Evolutionary conservation across 2,329 filamentous ascomycete species (phyloP).

Genomic region (Aspergillus thermomutatus): DNA sequence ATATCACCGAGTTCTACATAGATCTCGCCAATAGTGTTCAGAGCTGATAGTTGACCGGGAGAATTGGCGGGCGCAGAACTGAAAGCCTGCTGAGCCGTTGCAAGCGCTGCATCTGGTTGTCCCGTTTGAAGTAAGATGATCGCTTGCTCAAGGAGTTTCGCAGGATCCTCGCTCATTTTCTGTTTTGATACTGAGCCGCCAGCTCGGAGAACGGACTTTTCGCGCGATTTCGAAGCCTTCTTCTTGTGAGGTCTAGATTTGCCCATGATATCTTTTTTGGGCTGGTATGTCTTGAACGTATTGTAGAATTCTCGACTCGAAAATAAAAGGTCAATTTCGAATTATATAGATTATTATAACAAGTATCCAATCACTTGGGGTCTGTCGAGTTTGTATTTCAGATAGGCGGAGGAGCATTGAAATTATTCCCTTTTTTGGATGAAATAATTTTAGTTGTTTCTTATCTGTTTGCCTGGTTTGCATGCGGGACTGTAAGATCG

Average conservation of each 20-base stretch:
- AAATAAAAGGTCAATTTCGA: slow-evolving; percentile 1
- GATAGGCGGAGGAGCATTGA: slow-evolving; percentile 10
- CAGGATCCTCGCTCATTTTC: slow-evolving; percentile 49
- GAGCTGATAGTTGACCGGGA: slow-evolving; percentile 50
- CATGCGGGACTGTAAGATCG: slow-evolving; percentile 34
- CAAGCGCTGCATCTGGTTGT: slow-evolving; percentile 56
- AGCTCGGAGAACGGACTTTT: slow-evolving; percentile 44
- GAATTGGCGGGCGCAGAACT: slow-evolving; percentile 32
- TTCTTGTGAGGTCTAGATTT: slow-evolving; percentile 51
- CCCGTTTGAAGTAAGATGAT: slow-evolving; percentile 56
- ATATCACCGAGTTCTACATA: slow-evolving; percentile 78
- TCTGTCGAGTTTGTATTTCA: slow-evolving; percentile 1
- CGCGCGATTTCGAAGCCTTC: slow-evolving; percentile 38
- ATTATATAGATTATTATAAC: slow-evolving; percentile 1
- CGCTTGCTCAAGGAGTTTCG: slow-evolving; percentile 56
- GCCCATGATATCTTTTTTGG: slow-evolving; percentile 41
- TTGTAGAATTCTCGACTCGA: neutral
- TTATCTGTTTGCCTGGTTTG: slow-evolving; percentile 41
- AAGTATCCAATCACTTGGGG: neutral
- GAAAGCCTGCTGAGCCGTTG: slow-evolving; percentile 53
- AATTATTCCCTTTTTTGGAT: slow-evolving; percentile 16
- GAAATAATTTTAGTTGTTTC: slow-evolving; percentile 28
- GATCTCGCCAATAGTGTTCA: slow-evolving; percentile 78
- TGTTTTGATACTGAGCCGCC: slow-evolving; percentile 39
- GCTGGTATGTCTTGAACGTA: slow-evolving; percentile 8